Conservation (phyloP, 2,329 filamentous ascomycete species). For the Arthroderma uncinatum region DNA sequence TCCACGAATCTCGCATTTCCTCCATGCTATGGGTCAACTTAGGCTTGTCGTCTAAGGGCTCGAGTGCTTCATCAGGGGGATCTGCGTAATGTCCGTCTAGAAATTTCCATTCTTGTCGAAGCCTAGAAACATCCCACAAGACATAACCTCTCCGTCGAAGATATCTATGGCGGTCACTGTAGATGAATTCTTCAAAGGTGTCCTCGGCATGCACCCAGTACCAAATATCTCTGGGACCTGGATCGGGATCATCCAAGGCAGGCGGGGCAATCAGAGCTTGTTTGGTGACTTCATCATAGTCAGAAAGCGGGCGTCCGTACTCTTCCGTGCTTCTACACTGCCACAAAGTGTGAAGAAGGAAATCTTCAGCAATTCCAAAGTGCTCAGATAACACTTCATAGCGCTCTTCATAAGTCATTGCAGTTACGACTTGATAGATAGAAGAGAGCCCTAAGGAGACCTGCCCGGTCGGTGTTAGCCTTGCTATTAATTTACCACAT, state of each 20-base stretch:
- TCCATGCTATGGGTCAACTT: background rate
- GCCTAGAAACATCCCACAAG: conserved; percentile 12
- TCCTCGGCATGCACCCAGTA: conserved; percentile 6
- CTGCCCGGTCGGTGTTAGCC: conserved; percentile 1
- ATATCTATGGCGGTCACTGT: background rate
- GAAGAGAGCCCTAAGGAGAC: conserved; percentile 8
- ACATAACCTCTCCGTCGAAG: conserved; percentile 11
- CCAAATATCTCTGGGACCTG: conserved; percentile 9
- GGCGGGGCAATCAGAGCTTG: background rate
- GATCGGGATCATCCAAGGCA: conserved; percentile 6
- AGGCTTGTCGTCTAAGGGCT: background rate
- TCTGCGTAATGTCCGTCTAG: background rate
- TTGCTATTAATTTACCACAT: background rate
- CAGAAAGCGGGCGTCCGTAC: background rate
- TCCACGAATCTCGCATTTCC: conserved; percentile 4
- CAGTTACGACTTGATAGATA: conserved; percentile 4
- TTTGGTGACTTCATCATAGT: conserved; percentile 1
- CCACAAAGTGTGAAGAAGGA: background rate
- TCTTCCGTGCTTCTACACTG: background rate
- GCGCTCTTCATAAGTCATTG: conserved; percentile 9
- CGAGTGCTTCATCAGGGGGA: background rate
- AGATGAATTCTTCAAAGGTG: background rate
- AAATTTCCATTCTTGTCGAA: conserved; percentile 8
- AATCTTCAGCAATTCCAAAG: background rate
- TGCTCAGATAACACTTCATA: conserved; percentile 1